These are phyloP conservation scores for Crithidia bombi DNA, from an alignment of 208 protist genomes.

Conservation along the genomic window DNA sequence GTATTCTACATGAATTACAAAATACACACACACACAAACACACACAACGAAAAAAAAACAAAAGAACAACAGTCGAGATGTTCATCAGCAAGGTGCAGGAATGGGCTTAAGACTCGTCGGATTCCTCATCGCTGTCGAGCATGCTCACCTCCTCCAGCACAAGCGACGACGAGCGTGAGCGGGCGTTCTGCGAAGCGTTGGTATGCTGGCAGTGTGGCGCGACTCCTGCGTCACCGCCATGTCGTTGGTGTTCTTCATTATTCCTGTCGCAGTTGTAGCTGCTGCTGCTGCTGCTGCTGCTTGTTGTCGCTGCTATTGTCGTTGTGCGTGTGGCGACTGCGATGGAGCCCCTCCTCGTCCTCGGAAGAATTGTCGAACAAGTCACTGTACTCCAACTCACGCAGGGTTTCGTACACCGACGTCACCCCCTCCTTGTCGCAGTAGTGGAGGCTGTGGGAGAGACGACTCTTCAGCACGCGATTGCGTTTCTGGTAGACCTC, in stretches of 20 bases:
- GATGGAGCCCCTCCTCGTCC: too few species aligned
- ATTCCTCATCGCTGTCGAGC: constrained; percentile 5
- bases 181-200: background rate
- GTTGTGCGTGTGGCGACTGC: background rate
- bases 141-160: constrained; percentile 9
- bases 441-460: constrained; percentile 10
- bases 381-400: background rate
- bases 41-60: background rate
- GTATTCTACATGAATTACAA: too few species aligned
- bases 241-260: background rate
- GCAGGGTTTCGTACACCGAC: background rate
- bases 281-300: too few species aligned
- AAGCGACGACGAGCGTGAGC: background rate
- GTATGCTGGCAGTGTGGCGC: background rate
- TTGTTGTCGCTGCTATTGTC: background rate
- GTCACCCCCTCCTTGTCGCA: background rate
- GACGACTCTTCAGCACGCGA: background rate
- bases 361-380: background rate
- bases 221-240: background rate
- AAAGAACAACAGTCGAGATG: too few species aligned
- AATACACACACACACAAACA: too few species aligned
- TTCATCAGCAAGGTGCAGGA: too few species aligned
- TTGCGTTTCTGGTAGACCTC: constrained; percentile 9
- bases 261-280: background rate
- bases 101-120: constrained; percentile 5